Base-by-base conservation (phyloP, 192 early-diverging fungal species). In the Coemansia sp. region DNA sequence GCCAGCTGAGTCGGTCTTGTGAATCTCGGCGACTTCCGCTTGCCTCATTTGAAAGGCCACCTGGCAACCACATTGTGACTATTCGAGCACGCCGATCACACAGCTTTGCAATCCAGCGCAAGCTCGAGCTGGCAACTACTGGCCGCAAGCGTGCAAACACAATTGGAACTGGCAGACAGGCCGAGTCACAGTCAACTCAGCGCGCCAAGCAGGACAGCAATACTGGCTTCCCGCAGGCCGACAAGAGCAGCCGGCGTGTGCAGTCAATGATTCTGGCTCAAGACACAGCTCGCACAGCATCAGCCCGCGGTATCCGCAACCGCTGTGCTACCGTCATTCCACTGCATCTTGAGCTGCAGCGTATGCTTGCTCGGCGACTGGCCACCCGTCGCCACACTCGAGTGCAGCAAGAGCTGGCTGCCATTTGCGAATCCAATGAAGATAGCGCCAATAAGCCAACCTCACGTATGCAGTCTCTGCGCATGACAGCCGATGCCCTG, bases 111-210 rank as follows among this genome's bases (percentile, higher is more conserved):
- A 66, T 77, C 7, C 55, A 60, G 23, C 65, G 75, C 49, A 67
- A 56, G 29, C 45, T 72, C 15, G 69, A 71, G 23, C 65, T 56
- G 25, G 69, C 75, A 12, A 68, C 75, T 0, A 35, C 52, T 1
- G 69, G 75, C 19, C 75, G 75, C 54, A 71, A 69, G 75, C 75
- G 75, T 9, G 66, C 69, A 17, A 61, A 77, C 62, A 77, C 75
- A 4, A 72, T 77, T 62, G 75, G 69, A n/a, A 67, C 66, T 2
- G 69, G 69, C 8, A 51, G 65, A 17, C 75, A 77, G 24, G 56
- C 75, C 0, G 69, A 56, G 4, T n/a, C 65, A 7, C 62, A 22
- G 4, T 56, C 35, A 10, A 24, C 49, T 21, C 24, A 39, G n/a
- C 29, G 56, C 19, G 10, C 15, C 22, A 22, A 41, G 15, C 53